phyloP scores from a whole-genome alignment of 768 basidiomycete genomes.

The Leccinum barrowsii region DNA sequence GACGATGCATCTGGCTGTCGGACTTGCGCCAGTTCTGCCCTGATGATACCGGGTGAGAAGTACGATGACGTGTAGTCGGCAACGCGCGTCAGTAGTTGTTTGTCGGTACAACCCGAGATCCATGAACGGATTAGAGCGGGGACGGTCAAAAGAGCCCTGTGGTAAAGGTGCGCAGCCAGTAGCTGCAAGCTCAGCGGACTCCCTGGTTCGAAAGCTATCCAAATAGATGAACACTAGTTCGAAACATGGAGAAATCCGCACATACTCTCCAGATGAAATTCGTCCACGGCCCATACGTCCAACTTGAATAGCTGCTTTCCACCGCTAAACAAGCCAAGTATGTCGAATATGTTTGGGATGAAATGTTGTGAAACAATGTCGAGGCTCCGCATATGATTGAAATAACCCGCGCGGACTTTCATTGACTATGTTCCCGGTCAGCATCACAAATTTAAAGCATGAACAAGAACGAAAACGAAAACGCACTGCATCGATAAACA shows the following conservation, averaged over 20 bases:
- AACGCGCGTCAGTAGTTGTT: conserved; percentile 75
- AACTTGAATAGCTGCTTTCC: conserved; percentile 70
- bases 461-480: not conserved
- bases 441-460: not conserved
- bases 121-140: conserved; percentile 84
- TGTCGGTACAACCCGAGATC: conserved; percentile 86
- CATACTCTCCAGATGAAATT: conserved; percentile 74
- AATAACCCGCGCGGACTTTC: conserved; percentile 80
- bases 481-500: conserved; percentile 80
- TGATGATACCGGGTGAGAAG: conserved; percentile 88
- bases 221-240: not conserved
- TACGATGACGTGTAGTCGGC: conserved; percentile 74
- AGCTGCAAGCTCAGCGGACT: conserved; percentile 52
- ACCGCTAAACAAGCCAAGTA: conserved; percentile 66
- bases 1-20: conserved; percentile 49
- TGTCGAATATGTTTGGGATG: conserved; percentile 65
- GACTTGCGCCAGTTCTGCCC: conserved; percentile 74
- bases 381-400: conserved; percentile 76
- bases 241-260: conserved; percentile 1
- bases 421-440: conserved; percentile 56
- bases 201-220: conserved; percentile 55
- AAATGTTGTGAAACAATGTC: conserved; percentile 62
- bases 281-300: conserved; percentile 82
- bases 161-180: conserved; percentile 84
- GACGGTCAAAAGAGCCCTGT: conserved; percentile 77